These are phyloP conservation scores for Anthostomella pinea DNA, from an alignment of 2,329 filamentous ascomycete species.

Conservation along the genomic window DNA sequence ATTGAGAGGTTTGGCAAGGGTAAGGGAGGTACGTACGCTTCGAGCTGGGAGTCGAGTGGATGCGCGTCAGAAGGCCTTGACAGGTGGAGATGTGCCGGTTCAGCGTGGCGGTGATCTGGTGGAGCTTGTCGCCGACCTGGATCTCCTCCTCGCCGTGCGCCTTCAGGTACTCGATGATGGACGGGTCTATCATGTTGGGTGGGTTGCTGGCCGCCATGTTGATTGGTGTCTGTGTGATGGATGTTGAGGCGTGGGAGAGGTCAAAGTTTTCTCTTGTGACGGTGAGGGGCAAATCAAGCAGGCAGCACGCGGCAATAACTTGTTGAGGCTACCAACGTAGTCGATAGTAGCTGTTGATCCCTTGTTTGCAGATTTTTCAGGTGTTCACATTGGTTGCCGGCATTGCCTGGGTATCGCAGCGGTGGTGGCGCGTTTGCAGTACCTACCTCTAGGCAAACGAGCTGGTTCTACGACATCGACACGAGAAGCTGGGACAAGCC, in stretches of 20 bases:
- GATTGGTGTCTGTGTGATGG: constrained; percentile 1
- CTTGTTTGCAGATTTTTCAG: too few species aligned
- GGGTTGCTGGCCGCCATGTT: constrained; percentile 24
- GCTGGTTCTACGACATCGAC: too few species aligned
- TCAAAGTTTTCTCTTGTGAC: too few species aligned
- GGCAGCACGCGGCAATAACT: constrained; percentile 1
- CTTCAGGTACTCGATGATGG: constrained; percentile 85
- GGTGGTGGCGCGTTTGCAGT: too few species aligned
- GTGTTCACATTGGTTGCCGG: too few species aligned
- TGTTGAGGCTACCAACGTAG: too few species aligned
- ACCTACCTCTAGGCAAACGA: too few species aligned
- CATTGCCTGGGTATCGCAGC: too few species aligned
- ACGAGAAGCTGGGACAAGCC: too few species aligned
- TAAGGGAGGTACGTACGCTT: constrained; percentile 40
- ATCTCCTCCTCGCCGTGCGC: constrained; percentile 86
- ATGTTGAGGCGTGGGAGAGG: too few species aligned
- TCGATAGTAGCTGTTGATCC: too few species aligned
- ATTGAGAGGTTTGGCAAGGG: background rate
- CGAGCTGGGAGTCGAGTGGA: constrained; percentile 77
- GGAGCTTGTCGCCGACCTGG: constrained; percentile 76
- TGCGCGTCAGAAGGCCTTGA: constrained; percentile 80
- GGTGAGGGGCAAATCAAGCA: too few species aligned
- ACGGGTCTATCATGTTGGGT: constrained; percentile 66
- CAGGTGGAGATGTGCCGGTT: constrained; percentile 80
- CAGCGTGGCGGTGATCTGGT: constrained; percentile 75